phyloP scores from a whole-genome alignment of 495 filamentous ascomycete genomes.

The Acidiella bohemica region DNA sequence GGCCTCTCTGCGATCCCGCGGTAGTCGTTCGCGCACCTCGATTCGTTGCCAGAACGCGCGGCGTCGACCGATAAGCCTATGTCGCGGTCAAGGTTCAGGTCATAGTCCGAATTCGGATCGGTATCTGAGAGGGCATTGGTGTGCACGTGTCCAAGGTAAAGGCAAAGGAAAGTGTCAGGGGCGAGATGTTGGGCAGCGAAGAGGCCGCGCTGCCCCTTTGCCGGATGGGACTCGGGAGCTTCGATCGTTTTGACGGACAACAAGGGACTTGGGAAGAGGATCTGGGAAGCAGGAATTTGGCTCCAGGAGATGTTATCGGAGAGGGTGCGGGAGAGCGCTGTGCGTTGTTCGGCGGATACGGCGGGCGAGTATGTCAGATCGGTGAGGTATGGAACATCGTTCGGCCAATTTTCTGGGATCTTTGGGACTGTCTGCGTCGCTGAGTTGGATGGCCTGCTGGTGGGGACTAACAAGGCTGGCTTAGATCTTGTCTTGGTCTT shows the following conservation, averaged over 20 bases:
- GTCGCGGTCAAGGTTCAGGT: slow-evolving; percentile 49
- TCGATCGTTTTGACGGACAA: slow-evolving; percentile 46
- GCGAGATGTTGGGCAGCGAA: slow-evolving; percentile 45
- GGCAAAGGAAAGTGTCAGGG: slow-evolving; percentile 45
- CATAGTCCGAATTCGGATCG: slow-evolving; percentile 47
- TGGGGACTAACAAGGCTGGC: too few relatives aligned
- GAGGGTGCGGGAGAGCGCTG: slow-evolving; percentile 22
- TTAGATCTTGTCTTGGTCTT: too few relatives aligned
- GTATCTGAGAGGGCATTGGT: slow-evolving; percentile 25
- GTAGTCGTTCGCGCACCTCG: slow-evolving; percentile 62
- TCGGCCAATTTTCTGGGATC: slow-evolving; percentile 40
- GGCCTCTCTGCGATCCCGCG: slow-evolving; percentile 42
- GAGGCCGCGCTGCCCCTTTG: slow-evolving; percentile 49
- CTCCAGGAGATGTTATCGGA: slow-evolving; percentile 16
- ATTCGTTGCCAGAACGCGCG: slow-evolving; percentile 48
- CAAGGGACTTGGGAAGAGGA: slow-evolving; percentile 27
- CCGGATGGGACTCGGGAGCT: slow-evolving; percentile 43
- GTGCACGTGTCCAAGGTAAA: slow-evolving; percentile 55
- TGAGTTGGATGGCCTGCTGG: too few relatives aligned
- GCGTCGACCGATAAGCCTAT: slow-evolving; percentile 51
- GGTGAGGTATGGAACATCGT: slow-evolving; percentile 38
- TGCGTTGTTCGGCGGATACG: slow-evolving; percentile 21
- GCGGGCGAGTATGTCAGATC: slow-evolving; percentile 37
- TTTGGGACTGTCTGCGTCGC: too few relatives aligned
- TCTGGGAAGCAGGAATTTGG: slow-evolving; percentile 23